Evolutionary conservation across 768 basidiomycete species (phyloP).

Genomic region (Solioccasus polychromus): DNA sequence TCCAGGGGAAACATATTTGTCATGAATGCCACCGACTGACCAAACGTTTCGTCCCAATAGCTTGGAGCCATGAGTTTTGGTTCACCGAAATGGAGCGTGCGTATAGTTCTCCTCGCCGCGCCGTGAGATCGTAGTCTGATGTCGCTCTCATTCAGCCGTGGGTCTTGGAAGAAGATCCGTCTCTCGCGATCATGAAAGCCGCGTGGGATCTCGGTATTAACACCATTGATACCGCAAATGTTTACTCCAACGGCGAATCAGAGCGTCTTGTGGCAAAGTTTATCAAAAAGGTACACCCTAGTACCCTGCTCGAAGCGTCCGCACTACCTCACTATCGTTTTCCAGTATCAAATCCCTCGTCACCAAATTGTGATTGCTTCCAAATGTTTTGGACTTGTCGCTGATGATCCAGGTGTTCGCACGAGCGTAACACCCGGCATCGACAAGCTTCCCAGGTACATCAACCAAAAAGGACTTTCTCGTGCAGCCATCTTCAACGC

Average conservation of each 20-base stretch:
- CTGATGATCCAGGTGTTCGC: background rate
- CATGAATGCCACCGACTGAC: background rate
- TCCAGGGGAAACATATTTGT: background rate
- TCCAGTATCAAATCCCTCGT: conserved; percentile 26
- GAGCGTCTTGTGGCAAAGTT: conserved; percentile 36
- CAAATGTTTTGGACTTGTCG: conserved; percentile 21
- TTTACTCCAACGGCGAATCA: conserved; percentile 32
- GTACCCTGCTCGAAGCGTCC: background rate
- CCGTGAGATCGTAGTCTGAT: background rate
- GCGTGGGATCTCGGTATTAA: conserved; percentile 40
- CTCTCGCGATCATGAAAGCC: conserved; percentile 32
- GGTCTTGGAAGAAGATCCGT: conserved; percentile 26
- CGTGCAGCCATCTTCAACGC: conserved; percentile 33
- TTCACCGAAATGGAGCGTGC: conserved; percentile 27
- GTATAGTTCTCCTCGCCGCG: conserved; percentile 1
- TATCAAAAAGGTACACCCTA: conserved; percentile 28
- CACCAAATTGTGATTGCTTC: conserved; percentile 29
- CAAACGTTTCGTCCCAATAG: conserved; percentile 6
- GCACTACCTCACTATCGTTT: background rate
- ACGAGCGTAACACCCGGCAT: background rate
- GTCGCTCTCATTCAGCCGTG: conserved; percentile 15
- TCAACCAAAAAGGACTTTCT: conserved; percentile 29
- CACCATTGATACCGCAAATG: conserved; percentile 37
- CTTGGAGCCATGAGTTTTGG: conserved; percentile 29
- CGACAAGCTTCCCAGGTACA: conserved; percentile 11